A percentile compares a stretch with the other conserved stretches of the same genome.
phyloP scores from a whole-genome alignment of 345 rosid species.

The Aurinia saxatilis region DNA sequence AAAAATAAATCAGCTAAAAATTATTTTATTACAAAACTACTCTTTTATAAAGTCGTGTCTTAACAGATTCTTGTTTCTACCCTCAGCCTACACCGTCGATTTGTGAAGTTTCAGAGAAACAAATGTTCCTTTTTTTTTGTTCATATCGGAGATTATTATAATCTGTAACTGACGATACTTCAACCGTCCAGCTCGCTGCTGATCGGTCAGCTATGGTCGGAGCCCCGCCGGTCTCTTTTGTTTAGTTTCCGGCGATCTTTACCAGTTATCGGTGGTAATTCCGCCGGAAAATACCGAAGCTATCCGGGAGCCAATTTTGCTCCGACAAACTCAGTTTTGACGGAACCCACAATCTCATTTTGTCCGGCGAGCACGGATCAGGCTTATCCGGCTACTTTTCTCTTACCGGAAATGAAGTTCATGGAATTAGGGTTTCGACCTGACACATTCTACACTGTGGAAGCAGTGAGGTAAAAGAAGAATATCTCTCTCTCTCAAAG shows the following conservation, averaged over 20 bases:
- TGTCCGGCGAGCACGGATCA: conserved; percentile 11
- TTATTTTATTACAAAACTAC: conserved; percentile 20
- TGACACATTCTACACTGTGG: conserved; percentile 77
- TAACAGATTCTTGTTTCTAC: conserved; percentile 9
- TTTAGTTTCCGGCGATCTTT: background rate
- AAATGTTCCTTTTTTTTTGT: background rate
- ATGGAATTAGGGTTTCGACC: conserved; percentile 95
- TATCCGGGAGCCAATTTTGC: background rate
- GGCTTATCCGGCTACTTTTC: background rate
- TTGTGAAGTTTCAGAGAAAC: background rate
- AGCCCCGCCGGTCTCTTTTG: background rate
- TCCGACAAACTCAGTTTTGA: background rate
- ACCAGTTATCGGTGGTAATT: background rate
- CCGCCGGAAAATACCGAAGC: background rate
- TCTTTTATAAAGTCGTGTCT: conserved; percentile 5
- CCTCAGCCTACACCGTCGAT: conserved; percentile 2
- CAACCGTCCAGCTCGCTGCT: background rate
- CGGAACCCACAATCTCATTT: background rate
- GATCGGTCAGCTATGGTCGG: background rate
- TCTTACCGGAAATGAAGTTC: conserved; percentile 58
- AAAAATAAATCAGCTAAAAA: too few species aligned
- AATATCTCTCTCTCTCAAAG: background rate
- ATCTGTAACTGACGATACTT: background rate
- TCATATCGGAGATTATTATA: background rate
- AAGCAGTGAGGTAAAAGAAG: conserved; percentile 63